A percentile compares a stretch with the other conserved stretches of the same genome.
These are phyloP conservation scores for Cladophialophora psammophila DNA, from an alignment of 2,329 filamentous ascomycete species.

Conservation along the genomic window DNA sequence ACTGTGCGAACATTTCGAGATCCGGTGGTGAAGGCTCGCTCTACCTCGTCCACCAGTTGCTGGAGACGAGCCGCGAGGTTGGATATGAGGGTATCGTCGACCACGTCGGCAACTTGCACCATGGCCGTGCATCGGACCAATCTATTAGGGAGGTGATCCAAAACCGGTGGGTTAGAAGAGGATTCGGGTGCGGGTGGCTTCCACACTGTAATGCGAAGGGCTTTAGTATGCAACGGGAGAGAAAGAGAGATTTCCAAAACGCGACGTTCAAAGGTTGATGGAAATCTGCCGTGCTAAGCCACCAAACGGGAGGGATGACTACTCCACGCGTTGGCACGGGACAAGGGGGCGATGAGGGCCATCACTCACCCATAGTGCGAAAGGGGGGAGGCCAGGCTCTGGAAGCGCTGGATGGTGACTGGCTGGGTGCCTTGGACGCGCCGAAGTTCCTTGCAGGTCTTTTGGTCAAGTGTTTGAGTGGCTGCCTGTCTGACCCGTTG, in stretches of 20 bases:
- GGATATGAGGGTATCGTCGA: conserved; percentile 25
- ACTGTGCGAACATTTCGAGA: conserved; percentile 34
- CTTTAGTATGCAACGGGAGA: conserved; percentile 14
- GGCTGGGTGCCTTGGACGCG: conserved; percentile 1
- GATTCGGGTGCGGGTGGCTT: conserved; percentile 17
- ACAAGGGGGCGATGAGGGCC: neutral
- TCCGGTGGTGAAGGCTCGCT: conserved; percentile 28
- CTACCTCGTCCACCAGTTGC: conserved; percentile 18
- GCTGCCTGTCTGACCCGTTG: conserved; percentile 2
- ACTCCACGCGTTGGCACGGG: conserved; percentile 9
- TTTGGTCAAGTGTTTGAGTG: conserved; percentile 7
- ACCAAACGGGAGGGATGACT: conserved; percentile 19
- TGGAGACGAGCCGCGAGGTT: conserved; percentile 24
- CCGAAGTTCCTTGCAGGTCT: conserved; percentile 15
- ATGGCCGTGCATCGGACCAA: conserved; percentile 24
- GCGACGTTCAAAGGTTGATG: conserved; percentile 3
- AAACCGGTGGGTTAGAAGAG: conserved; percentile 15
- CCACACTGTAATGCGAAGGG: conserved; percentile 9
- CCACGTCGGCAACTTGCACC: conserved; percentile 23
- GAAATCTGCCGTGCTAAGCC: conserved; percentile 22
- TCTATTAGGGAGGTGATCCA: neutral
- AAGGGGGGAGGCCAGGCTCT: conserved; percentile 12
- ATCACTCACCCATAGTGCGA: neutral
- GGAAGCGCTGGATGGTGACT: conserved; percentile 9
- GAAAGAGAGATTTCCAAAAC: conserved; percentile 1